Percentiles rank a stretch among this genome's conserved stretches.
phyloP scores from a whole-genome alignment of 306 rosid genomes.

The Abrus pulchellus region DNA sequence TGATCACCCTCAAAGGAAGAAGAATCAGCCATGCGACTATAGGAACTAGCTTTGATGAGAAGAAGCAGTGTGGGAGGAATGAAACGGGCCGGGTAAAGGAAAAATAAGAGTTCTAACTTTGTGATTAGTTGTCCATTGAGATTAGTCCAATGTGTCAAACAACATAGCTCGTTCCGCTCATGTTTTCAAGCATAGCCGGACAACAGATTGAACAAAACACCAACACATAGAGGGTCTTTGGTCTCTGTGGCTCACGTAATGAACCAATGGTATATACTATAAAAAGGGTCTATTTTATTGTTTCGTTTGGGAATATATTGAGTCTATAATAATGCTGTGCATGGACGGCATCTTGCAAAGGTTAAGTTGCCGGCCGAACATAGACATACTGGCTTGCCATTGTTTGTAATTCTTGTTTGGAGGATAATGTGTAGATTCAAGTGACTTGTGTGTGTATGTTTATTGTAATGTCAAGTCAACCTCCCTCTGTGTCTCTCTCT shows the following conservation, averaged over 20 bases:
- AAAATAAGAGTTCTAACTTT: conserved; percentile 32
- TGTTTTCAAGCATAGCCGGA: conserved; percentile 24
- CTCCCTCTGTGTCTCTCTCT: conserved; percentile 27
- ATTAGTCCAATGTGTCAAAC: conserved; percentile 33
- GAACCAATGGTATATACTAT: background rate
- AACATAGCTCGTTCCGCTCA: conserved; percentile 43
- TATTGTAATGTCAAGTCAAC: background rate
- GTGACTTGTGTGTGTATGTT: conserved; percentile 27
- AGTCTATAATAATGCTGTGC: background rate
- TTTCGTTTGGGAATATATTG: background rate
- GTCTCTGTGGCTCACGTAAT: background rate
- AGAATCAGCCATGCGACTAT: conserved; percentile 61
- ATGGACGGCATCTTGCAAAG: conserved; percentile 51
- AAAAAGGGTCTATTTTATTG: conserved; percentile 18
- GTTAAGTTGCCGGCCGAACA: conserved; percentile 49
- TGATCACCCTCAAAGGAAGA: conserved; percentile 60
- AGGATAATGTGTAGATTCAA: conserved; percentile 9
- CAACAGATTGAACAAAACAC: background rate
- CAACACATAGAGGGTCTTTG: background rate
- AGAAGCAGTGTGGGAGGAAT: background rate
- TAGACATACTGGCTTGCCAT: background rate
- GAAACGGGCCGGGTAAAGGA: background rate
- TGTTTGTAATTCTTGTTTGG: conserved; percentile 4
- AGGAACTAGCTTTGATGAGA: conserved; percentile 19
- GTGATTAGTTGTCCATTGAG: conserved; percentile 28